Evolutionary conservation across 148 eudicot species (phyloP).

Genomic region (Euryodendron excelsum): DNA sequence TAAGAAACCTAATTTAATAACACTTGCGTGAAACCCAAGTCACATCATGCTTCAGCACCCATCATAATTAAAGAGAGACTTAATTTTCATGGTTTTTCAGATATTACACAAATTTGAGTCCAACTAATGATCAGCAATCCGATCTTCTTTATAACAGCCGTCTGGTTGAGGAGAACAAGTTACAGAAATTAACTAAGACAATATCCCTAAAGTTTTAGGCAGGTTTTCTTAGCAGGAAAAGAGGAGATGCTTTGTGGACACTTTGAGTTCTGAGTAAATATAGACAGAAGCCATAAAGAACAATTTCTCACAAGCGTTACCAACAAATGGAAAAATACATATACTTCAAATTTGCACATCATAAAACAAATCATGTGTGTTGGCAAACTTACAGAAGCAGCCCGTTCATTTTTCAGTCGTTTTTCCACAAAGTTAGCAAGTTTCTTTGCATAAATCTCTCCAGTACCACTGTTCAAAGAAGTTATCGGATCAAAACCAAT

Average conservation of each 20-base stretch:
- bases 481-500: constrained; percentile 2
- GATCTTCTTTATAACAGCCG: neutral
- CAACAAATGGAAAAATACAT: neutral
- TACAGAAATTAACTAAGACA: neutral
- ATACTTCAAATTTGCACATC: neutral
- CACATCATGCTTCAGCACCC: neutral
- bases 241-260: neutral
- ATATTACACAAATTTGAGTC: neutral
- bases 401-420: constrained; percentile 81
- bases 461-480: constrained; percentile 63
- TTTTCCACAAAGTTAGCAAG: constrained; percentile 95
- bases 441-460: constrained; percentile 91
- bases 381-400: constrained; percentile 86
- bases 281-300: neutral
- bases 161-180: neutral
- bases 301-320: neutral
- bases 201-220: neutral
- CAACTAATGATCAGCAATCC: constrained; percentile 1
- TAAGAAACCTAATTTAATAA: too few relatives aligned
- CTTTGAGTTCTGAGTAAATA: neutral
- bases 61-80: neutral
- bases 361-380: neutral
- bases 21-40: too few relatives aligned
- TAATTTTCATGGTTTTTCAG: neutral
- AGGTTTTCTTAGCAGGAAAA: neutral